Evolutionary conservation across 768 basidiomycete genomes (phyloP).

Genomic region (Kwoniella sp.): DNA sequence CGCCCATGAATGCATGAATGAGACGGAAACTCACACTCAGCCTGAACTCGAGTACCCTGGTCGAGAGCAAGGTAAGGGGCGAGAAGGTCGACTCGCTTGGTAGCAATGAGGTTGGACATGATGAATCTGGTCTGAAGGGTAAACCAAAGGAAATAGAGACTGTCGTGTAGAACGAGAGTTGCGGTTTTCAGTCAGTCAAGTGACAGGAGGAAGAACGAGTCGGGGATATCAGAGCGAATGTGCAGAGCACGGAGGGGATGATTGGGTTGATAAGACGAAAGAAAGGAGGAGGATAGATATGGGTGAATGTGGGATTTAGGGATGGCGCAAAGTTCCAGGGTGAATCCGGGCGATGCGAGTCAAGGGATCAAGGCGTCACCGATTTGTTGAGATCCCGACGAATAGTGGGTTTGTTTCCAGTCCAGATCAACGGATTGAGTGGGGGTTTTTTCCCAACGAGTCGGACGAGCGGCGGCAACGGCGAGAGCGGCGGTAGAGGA

Average conservation of each 20-base stretch:
- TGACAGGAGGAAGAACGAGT: neutral
- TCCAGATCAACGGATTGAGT: neutral
- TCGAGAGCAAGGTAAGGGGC: constrained; percentile 80
- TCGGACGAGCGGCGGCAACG: neutral
- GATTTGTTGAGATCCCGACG: neutral
- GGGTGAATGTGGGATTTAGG: neutral
- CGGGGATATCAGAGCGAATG: neutral
- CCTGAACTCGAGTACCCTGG: constrained; percentile 90
- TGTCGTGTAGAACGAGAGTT: constrained; percentile 1
- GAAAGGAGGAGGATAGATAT: neutral
- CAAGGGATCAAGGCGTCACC: no score
- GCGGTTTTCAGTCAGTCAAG: neutral
- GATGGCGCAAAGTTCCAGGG: constrained; percentile 21
- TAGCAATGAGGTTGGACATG: constrained; percentile 48
- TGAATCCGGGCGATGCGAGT: no score
- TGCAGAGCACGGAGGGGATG: neutral
- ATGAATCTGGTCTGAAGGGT: constrained; percentile 12
- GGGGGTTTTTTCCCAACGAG: no score
- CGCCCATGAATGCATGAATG: no score
- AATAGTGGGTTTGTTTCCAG: neutral
- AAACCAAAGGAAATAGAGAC: neutral
- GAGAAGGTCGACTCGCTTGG: constrained; percentile 64
- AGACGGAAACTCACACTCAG: constrained; percentile 64
- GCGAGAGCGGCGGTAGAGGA: neutral
- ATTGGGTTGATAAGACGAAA: neutral